Conservation (phyloP, 768 basidiomycete species). For the Sarcodon aspratus region DNA sequence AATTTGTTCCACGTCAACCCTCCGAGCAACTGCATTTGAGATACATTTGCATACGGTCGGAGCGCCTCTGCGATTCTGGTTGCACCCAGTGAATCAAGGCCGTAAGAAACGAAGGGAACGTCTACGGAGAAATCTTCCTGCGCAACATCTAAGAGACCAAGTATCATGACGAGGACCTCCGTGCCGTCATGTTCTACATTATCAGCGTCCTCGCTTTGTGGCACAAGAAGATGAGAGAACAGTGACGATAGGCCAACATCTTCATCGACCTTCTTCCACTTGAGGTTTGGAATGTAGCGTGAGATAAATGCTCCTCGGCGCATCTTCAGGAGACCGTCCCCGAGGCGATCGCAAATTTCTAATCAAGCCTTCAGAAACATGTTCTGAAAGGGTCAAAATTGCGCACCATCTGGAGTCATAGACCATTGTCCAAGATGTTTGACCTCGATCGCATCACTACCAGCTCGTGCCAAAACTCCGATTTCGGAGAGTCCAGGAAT, state of each 20-base stretch:
- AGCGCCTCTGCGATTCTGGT: conserved; percentile 24
- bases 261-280: conserved; percentile 16
- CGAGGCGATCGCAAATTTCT: conserved; percentile 20
- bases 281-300: conserved; percentile 22
- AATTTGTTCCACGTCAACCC: conserved; percentile 21
- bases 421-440: background rate
- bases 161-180: conserved; percentile 9
- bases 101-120: conserved; percentile 29
- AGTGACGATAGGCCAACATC: conserved; percentile 11
- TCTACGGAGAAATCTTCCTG: conserved; percentile 22
- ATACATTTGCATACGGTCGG: conserved; percentile 15
- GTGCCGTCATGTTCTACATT: background rate
- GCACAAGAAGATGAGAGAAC: conserved; percentile 10
- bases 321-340: conserved; percentile 20
- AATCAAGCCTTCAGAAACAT: background rate
- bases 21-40: conserved; percentile 25
- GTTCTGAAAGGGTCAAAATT: background rate
- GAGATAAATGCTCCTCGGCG: conserved; percentile 10
- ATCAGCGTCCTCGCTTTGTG: conserved; percentile 1
- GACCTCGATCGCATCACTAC: background rate
- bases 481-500: conserved; percentile 2
- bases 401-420: conserved; percentile 5
- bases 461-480: background rate
- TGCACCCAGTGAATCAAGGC: conserved; percentile 30
- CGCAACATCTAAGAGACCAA: conserved; percentile 17